These are phyloP conservation scores for Elongisporangium undulatum DNA, from an alignment of 352 stramenopile genomes.

Conservation along the genomic window DNA sequence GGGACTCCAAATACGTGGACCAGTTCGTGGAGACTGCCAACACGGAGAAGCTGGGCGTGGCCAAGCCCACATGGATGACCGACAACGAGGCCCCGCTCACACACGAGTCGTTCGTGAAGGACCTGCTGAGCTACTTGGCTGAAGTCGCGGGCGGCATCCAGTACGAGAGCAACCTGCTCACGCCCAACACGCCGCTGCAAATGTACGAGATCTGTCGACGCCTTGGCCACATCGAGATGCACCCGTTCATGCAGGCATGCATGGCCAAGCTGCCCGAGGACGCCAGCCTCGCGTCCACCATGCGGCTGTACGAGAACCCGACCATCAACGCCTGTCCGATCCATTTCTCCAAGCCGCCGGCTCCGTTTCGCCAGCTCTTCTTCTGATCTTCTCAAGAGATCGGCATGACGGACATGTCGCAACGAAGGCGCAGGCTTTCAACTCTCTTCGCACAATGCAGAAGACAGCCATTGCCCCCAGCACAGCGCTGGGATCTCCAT, in stretches of 20 bases:
- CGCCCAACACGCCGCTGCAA: conserved; percentile 20
- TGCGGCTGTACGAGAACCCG: conserved; percentile 19
- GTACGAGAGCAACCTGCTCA: conserved; percentile 13
- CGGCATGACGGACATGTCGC: conserved; percentile 10
- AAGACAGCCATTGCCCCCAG: conserved; percentile 5
- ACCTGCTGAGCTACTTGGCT: conserved; percentile 15
- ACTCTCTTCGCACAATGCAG: conserved; percentile 7
- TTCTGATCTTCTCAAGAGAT: conserved; percentile 4
- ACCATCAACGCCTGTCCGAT: conserved; percentile 14
- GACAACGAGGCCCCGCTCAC: conserved; percentile 17
- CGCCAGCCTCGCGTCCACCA: conserved; percentile 13
- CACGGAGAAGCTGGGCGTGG: conserved; percentile 1
- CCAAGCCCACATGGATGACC: conserved; percentile 10
- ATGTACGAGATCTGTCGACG: conserved; percentile 17
- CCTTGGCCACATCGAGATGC: conserved; percentile 25
- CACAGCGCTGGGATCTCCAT: conserved; percentile 3
- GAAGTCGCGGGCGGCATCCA: conserved; percentile 17
- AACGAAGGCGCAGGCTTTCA: not conserved
- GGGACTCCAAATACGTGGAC: conserved; percentile 12
- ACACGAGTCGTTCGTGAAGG: conserved; percentile 12
- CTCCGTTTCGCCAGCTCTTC: conserved; percentile 22
- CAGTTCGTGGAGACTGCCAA: conserved; percentile 18
- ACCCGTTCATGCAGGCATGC: conserved; percentile 30
- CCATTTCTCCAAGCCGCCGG: conserved; percentile 15
- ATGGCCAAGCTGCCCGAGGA: conserved; percentile 14